Evolutionary conservation across 495 filamentous ascomycete species (phyloP).

Genomic region (Xeromyces bisporus): DNA sequence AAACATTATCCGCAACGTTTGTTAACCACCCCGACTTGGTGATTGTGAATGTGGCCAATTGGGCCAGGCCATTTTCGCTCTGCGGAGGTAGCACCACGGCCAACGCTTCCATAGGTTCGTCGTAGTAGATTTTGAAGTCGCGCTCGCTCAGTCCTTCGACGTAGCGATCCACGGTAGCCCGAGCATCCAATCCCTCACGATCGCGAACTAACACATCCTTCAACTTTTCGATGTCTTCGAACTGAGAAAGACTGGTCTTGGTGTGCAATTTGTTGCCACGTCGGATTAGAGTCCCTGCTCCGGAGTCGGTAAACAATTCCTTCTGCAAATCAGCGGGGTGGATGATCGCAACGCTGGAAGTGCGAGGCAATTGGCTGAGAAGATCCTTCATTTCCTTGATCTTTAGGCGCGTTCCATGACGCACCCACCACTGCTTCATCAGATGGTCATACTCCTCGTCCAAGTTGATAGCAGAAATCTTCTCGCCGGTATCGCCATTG

Average conservation of each 20-base stretch:
- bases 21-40: conserved; percentile 92
- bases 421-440: conserved; percentile 93
- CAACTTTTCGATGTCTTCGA: conserved; percentile 57
- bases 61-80: conserved; percentile 38
- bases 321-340: conserved; percentile 89
- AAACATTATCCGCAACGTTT: conserved; percentile 96
- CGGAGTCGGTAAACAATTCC: conserved; percentile 91
- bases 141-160: conserved; percentile 56
- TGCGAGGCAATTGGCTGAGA: conserved; percentile 67
- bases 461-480: conserved; percentile 94
- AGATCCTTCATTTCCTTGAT: conserved; percentile 98
- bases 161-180: conserved; percentile 72
- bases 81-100: conserved; percentile 75
- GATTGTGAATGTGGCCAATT: conserved; percentile 84
- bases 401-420: conserved; percentile 89
- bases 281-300: conserved; percentile 87
- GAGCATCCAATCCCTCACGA: conserved; percentile 68
- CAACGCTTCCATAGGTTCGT: conserved; percentile 90
- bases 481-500: conserved; percentile 82
- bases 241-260: conserved; percentile 55
- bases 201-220: conserved; percentile 76
- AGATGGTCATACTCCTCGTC: conserved; percentile 93
- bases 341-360: conserved; percentile 94
- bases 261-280: conserved; percentile 80
- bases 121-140: conserved; percentile 85